These are phyloP conservation scores for Marasmius oreades DNA, from an alignment of 1,284 basidiomycete species.

Conservation along the genomic window DNA sequence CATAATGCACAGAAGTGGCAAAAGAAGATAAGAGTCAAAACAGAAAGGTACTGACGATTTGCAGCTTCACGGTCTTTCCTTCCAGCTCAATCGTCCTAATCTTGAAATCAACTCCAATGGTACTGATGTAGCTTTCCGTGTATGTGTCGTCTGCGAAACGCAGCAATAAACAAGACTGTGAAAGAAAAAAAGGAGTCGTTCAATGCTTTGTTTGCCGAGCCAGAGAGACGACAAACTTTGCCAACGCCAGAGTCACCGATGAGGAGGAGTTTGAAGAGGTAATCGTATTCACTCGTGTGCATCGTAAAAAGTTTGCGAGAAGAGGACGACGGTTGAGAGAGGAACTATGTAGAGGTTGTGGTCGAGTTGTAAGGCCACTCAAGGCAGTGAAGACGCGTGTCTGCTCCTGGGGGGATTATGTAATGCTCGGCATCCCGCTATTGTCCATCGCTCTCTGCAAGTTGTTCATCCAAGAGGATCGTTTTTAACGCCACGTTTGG, in stretches of 20 bases:
- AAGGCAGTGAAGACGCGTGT: conserved; percentile 28
- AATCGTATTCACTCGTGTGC: conserved; percentile 95
- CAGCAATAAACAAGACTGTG: conserved; percentile 91
- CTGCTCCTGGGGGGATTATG: background rate
- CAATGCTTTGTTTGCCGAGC: conserved; percentile 13
- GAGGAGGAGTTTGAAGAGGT: conserved; percentile 95
- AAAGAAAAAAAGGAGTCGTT: conserved; percentile 18
- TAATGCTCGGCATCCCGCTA: background rate
- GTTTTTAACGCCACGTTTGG: too few relatives aligned
- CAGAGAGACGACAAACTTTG: conserved; percentile 56
- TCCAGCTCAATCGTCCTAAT: conserved; percentile 99
- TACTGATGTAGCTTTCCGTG: conserved; percentile 98
- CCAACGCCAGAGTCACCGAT: conserved; percentile 96
- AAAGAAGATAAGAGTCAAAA: conserved; percentile 4
- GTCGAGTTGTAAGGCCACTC: conserved; percentile 23
- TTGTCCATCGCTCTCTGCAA: background rate
- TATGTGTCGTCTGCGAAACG: conserved; percentile 99
- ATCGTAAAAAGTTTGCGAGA: conserved; percentile 41
- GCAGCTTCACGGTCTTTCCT: conserved; percentile 99
- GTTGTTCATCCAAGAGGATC: too few relatives aligned
- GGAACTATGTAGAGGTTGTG: conserved; percentile 10
- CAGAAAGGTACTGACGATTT: conserved; percentile 77
- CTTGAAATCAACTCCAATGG: conserved; percentile 99
- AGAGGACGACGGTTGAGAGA: conserved; percentile 9
- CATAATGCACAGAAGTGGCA: conserved; percentile 6